phyloP scores from a whole-genome alignment of 192 early-diverging fungal species.

The Mortierella alpina region DNA sequence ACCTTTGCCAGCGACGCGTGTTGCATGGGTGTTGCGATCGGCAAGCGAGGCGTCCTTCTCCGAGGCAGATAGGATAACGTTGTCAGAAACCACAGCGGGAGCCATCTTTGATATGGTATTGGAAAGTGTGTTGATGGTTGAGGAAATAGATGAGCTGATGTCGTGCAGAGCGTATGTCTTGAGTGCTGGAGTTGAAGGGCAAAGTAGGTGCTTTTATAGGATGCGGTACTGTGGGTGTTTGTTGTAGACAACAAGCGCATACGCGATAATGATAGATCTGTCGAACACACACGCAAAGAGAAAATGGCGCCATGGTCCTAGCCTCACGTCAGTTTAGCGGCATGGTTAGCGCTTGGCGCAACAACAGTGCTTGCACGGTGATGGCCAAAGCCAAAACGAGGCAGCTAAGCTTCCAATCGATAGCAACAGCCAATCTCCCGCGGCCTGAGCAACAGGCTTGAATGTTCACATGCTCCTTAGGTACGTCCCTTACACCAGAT shows the following conservation, averaged over 20 bases:
- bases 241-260: background rate
- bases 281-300: background rate
- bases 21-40: slow-evolving; percentile 50
- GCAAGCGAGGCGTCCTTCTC: slow-evolving; percentile 33
- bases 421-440: too few species aligned
- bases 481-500: too few species aligned
- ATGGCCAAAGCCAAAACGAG: background rate
- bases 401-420: too few species aligned
- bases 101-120: slow-evolving; percentile 23
- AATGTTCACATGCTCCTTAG: too few species aligned
- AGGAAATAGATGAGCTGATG: background rate
- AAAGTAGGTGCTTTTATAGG: background rate
- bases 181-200: background rate
- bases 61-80: slow-evolving; percentile 29
- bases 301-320: slow-evolving; percentile 8
- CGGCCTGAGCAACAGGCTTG: too few species aligned
- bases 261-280: slow-evolving; percentile 5
- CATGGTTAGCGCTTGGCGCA: slow-evolving; percentile 1
- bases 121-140: slow-evolving; percentile 7
- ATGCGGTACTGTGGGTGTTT: background rate
- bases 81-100: slow-evolving; percentile 22
- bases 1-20: slow-evolving; percentile 52
- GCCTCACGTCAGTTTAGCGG: background rate
- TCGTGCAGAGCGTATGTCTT: background rate
- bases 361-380: background rate